phyloP scores from a whole-genome alignment of 805 yeast species.

The Priceomyces carsonii region DNA sequence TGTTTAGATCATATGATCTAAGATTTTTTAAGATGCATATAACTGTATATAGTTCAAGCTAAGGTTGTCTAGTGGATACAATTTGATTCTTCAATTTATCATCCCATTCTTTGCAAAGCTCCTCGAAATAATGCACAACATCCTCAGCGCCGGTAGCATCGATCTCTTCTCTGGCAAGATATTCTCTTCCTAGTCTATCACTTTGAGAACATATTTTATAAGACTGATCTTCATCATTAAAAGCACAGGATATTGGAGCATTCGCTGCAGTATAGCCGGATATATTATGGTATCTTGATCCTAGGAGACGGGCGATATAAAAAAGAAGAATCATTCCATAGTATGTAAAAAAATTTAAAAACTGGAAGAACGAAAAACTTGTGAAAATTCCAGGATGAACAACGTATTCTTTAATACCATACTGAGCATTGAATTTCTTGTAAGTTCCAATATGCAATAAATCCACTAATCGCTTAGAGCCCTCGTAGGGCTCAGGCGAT shows the following conservation, averaged over 20 bases:
- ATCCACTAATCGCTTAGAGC: constrained; percentile 86
- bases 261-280: constrained; percentile 88
- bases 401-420: constrained; percentile 69
- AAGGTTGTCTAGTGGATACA: constrained; percentile 44
- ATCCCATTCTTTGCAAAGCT: constrained; percentile 69
- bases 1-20: constrained; percentile 45
- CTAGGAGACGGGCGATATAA: constrained; percentile 76
- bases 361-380: constrained; percentile 75
- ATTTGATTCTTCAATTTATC: constrained; percentile 73
- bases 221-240: constrained; percentile 53
- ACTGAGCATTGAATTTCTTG: constrained; percentile 42
- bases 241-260: constrained; percentile 64
- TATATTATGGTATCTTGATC: constrained; percentile 88
- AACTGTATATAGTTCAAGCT: constrained; percentile 1
- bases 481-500: constrained; percentile 78
- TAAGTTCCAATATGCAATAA: constrained; percentile 75
- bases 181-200: constrained; percentile 63
- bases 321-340: constrained; percentile 85
- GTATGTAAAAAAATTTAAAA: constrained; percentile 74
- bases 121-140: constrained; percentile 63
- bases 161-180: constrained; percentile 53
- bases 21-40: neutral
- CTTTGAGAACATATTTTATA: constrained; percentile 71
- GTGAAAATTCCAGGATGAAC: constrained; percentile 95
- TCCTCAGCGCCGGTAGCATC: constrained; percentile 67